Evolutionary conservation across 805 yeast genomes (phyloP).

Genomic region (Schwanniomyces polymorphus): DNA sequence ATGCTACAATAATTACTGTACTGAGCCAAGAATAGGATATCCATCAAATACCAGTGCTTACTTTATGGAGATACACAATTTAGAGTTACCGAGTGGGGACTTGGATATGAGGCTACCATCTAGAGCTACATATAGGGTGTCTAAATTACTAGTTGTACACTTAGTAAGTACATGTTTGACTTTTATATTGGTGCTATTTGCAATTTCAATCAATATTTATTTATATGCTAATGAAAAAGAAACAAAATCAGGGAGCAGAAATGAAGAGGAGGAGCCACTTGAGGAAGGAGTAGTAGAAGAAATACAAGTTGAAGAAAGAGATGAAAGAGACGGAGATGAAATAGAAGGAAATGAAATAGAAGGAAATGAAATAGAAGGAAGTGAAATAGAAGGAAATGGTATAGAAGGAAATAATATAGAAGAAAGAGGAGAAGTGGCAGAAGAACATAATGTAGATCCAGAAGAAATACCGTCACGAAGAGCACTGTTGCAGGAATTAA

Average conservation of each 20-base stretch:
- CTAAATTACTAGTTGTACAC: constrained; percentile 43
- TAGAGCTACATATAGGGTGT: constrained; percentile 35
- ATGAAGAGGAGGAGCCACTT: constrained; percentile 1
- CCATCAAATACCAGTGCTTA: constrained; percentile 20
- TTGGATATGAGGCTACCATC: constrained; percentile 40
- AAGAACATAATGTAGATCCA: too few relatives aligned
- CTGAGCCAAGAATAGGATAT: constrained; percentile 38
- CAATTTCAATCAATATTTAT: constrained; percentile 1
- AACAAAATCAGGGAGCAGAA: not conserved
- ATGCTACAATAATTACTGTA: constrained; percentile 30
- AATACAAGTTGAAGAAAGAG: constrained; percentile 1
- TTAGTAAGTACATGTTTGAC: constrained; percentile 37
- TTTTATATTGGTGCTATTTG: constrained; percentile 12
- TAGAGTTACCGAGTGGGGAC: constrained; percentile 2
- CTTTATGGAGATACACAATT: constrained; percentile 6
- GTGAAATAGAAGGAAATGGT: too few relatives aligned
- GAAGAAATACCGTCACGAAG: not conserved
- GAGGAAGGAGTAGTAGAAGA: constrained; percentile 2
- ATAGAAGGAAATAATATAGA: too few relatives aligned
- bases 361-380: too few relatives aligned
- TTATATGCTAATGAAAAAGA: not conserved
- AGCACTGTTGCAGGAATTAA: not conserved
- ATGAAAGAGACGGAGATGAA: constrained; percentile 1
- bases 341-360: not conserved
- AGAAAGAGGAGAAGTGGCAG: too few relatives aligned